Evolutionary conservation across 2,329 filamentous ascomycete species (phyloP), one percentile per base, ranked within the genome.

Genomic region (Penicillium sclerotigenum): DNA sequence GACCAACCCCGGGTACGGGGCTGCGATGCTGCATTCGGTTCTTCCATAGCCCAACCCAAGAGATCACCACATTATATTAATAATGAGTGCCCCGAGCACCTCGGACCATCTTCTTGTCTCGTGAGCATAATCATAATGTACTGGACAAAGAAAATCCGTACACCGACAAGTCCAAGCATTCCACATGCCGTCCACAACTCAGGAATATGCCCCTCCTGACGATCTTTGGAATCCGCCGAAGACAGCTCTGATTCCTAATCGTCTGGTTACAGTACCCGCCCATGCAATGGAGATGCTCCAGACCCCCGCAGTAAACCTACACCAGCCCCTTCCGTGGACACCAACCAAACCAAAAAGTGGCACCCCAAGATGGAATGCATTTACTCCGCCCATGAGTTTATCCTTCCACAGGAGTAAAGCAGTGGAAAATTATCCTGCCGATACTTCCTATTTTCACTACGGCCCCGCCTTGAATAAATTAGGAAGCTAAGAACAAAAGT

Each of bases 111-210:
- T 22, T 38, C 36, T 4, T 26, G 10, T 34, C 33, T 20, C 47
- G 33, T 49, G 33, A 36, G 20, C 51, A 46, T 40, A 24, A 41
- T 31, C 10, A 10, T 18, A 13, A 29, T 50, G 36, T 45, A 31
- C 29, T 47, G 24, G 41, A 34, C 20, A 24, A 38, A 34, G 26
- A n/a, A 22, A 10, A 45, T 40, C 11, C 14, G 38, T 36, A 56
- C 53, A 56, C 53, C 53, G 47, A 56, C 47, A 46, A 45, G 33
- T 52, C 47, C 52, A 40, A 45, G 41, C 53, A 56, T 56, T 52
- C 53, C 47, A 46, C 48, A 34, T 20, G n/a, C 24, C 9, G 46
- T 45, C 31, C 46, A 29, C 52, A n/a, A 49, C 36, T 33, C 42
- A 40, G 24, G n/a, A 36, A 36, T 50, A 40, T 33, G 24, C 40